Percentiles rank a stretch among this genome's conserved stretches.
phyloP scores from a whole-genome alignment of 331 rosid species.

The Quercus lobata region DNA sequence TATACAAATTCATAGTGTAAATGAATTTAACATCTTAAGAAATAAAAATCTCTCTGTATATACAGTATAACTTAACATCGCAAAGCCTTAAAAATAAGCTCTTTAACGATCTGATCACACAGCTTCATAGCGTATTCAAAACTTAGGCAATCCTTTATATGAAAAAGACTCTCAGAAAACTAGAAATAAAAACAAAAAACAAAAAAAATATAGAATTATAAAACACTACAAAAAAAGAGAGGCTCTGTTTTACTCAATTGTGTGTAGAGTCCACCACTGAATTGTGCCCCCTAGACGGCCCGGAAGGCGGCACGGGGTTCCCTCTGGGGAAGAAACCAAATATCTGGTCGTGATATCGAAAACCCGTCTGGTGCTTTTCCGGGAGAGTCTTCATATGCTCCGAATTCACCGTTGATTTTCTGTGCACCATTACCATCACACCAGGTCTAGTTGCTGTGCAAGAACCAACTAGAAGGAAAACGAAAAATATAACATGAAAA shows the following conservation, averaged over 20 bases:
- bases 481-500: conserved; percentile 18
- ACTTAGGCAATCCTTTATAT: conserved; percentile 7
- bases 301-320: conserved; percentile 62
- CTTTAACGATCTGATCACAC: conserved; percentile 28
- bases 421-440: conserved; percentile 17
- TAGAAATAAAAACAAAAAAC: background rate
- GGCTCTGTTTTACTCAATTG: conserved; percentile 21
- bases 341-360: conserved; percentile 24
- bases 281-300: conserved; percentile 85
- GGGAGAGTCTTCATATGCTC: conserved; percentile 13
- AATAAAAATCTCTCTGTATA: conserved; percentile 5
- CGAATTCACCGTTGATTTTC: background rate
- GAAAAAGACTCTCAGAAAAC: conserved; percentile 13
- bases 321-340: conserved; percentile 80
- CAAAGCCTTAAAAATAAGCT: conserved; percentile 14
- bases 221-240: conserved; percentile 1
- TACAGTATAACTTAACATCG: conserved; percentile 32
- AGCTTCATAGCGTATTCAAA: conserved; percentile 22
- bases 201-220: background rate
- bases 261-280: conserved; percentile 35
- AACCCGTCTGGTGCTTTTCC: conserved; percentile 13
- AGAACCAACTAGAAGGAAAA: conserved; percentile 35
- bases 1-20: background rate
- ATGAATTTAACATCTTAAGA: conserved; percentile 14
- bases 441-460: conserved; percentile 62